Evolutionary conservation across 2,329 filamentous ascomycete genomes (phyloP).

Genomic region (Talaromyces albobiverticillius): DNA sequence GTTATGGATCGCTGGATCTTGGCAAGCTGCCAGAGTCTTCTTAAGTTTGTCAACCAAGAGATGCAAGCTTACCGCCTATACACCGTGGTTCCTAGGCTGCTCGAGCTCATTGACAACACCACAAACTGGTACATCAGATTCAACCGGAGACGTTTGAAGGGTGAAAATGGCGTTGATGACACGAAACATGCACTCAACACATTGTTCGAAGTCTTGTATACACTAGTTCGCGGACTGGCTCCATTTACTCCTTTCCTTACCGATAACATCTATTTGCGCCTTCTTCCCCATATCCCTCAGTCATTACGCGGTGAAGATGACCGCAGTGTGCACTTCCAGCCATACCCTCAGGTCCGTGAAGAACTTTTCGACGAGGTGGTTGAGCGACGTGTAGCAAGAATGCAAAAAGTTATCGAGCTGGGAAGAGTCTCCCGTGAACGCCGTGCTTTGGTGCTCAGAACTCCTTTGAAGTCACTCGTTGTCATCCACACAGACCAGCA

Average conservation of each 20-base stretch:
- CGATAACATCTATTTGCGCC: constrained; percentile 85
- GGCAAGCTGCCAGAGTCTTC: constrained; percentile 83
- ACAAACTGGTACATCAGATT: constrained; percentile 99
- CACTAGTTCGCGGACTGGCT: constrained; percentile 79
- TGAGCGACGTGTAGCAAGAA: constrained; percentile 80
- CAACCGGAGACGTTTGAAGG: constrained; percentile 87
- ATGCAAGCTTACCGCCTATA: constrained; percentile 81
- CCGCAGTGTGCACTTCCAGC: constrained; percentile 86
- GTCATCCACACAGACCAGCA: constrained; percentile 81
- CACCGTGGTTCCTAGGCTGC: constrained; percentile 82
- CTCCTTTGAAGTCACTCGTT: constrained; percentile 81
- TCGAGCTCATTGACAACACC: constrained; percentile 83
- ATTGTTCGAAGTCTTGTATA: constrained; percentile 89
- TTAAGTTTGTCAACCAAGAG: constrained; percentile 89
- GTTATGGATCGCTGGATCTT: constrained; percentile 97
- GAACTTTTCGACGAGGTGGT: constrained; percentile 85
- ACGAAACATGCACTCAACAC: constrained; percentile 90
- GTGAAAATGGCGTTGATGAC: constrained; percentile 79
- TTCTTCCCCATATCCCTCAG: constrained; percentile 78
- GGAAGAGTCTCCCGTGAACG: constrained; percentile 83
- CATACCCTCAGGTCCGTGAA: constrained; percentile 82
- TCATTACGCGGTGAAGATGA: constrained; percentile 67
- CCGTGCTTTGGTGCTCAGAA: constrained; percentile 80
- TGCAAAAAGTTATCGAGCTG: constrained; percentile 95
- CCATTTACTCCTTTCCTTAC: constrained; percentile 96